Conservation (phyloP, 352 stramenopile species). For the Phytophthora constricta region DNA sequence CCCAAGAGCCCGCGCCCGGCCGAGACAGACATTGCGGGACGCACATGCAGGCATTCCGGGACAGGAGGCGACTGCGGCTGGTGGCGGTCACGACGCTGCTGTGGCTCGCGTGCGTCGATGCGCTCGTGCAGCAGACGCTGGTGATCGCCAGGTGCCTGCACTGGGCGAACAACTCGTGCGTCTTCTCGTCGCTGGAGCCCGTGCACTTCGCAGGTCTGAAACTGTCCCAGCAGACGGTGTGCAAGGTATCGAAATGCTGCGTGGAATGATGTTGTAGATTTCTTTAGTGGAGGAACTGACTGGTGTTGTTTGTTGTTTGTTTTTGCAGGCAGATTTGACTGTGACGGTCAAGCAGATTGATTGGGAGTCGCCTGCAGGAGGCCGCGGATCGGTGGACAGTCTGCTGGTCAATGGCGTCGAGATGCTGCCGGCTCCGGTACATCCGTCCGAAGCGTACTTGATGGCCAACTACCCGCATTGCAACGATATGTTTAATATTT, state of each 20-base stretch:
- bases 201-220: slow-evolving; percentile 55
- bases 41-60: neutral
- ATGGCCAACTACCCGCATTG: slow-evolving; percentile 82
- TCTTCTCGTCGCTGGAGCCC: slow-evolving; percentile 55
- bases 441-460: slow-evolving; percentile 69
- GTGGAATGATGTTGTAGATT: neutral
- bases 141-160: slow-evolving; percentile 61
- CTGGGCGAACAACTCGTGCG: slow-evolving; percentile 62
- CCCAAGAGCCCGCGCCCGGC: neutral
- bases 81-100: slow-evolving; percentile 12
- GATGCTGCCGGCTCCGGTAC: slow-evolving; percentile 58
- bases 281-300: neutral
- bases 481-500: slow-evolving; percentile 87
- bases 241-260: slow-evolving; percentile 50
- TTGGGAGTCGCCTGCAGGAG: slow-evolving; percentile 61
- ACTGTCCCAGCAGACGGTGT: slow-evolving; percentile 70
- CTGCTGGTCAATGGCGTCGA: slow-evolving; percentile 70
- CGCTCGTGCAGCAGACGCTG: slow-evolving; percentile 66
- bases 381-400: slow-evolving; percentile 63
- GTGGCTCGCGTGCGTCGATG: slow-evolving; percentile 5
- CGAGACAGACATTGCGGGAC: neutral
- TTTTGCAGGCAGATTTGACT: slow-evolving; percentile 68
- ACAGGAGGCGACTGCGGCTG: slow-evolving; percentile 1
- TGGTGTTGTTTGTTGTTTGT: slow-evolving; percentile 5
- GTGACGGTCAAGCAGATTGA: slow-evolving; percentile 87